Conservation (phyloP, 352 stramenopile species). For the Blastocystis hominis region DNA sequence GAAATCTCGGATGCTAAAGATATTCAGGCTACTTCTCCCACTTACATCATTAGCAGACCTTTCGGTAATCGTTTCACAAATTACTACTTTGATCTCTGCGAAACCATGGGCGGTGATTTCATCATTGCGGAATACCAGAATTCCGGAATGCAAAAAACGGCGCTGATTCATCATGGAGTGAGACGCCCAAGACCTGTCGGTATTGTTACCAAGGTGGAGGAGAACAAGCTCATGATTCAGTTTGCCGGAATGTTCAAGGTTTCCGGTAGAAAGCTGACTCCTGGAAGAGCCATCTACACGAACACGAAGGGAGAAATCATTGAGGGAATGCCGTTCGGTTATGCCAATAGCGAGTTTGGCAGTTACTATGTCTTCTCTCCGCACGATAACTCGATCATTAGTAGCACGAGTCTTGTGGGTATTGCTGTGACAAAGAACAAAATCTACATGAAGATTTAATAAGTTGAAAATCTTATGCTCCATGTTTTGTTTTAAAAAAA, state of each 20-base stretch:
- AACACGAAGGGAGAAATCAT: constrained; percentile 52
- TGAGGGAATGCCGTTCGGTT: constrained; percentile 30
- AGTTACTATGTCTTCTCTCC: constrained; percentile 8
- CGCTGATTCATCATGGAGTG: constrained; percentile 31
- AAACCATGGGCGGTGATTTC: constrained; percentile 26
- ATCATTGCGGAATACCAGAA: constrained; percentile 24
- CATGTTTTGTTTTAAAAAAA: neutral
- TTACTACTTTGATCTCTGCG: constrained; percentile 46
- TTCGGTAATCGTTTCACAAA: neutral
- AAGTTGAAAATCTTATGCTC: neutral
- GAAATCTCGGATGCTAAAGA: constrained; percentile 20
- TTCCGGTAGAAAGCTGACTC: neutral
- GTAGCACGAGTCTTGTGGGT: constrained; percentile 8
- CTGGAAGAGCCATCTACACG: constrained; percentile 14
- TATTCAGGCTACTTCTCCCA: constrained; percentile 18
- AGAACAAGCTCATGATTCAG: neutral
- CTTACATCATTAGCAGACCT: constrained; percentile 20
- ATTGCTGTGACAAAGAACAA: constrained; percentile 40
- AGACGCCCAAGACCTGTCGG: neutral
- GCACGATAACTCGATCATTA: constrained; percentile 24
- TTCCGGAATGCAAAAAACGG: neutral
- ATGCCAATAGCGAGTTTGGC: constrained; percentile 35
- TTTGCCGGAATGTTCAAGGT: constrained; percentile 56
- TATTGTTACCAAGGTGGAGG: constrained; percentile 27
- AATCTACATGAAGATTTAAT: constrained; percentile 36